Conservation (phyloP, 768 basidiomycete genomes). For the Kwoniella botswanensis region DNA sequence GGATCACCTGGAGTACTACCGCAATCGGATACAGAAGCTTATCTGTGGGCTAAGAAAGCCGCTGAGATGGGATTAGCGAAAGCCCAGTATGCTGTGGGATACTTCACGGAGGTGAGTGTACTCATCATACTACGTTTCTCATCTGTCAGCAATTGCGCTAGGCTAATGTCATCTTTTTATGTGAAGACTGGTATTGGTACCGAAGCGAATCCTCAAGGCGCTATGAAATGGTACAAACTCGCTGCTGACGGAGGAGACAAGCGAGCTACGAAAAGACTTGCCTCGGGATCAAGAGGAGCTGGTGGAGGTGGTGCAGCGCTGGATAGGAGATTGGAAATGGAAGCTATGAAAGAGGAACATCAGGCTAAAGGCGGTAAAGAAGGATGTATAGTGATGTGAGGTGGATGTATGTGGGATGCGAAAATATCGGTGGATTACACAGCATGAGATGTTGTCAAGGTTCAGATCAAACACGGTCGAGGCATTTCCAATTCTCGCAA, state of each 20-base stretch:
- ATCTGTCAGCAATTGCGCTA: too few species aligned
- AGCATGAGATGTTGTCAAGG: background rate
- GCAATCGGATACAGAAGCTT: slow-evolving; percentile 98
- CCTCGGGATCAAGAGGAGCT: slow-evolving; percentile 62
- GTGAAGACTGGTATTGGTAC: slow-evolving; percentile 66
- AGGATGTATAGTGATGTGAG: slow-evolving; percentile 54
- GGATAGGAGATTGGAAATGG: slow-evolving; percentile 52
- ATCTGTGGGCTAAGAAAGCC: slow-evolving; percentile 94
- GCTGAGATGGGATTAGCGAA: slow-evolving; percentile 90
- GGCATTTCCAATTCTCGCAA: too few species aligned
- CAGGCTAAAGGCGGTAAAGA: slow-evolving; percentile 45
- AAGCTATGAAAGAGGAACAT: slow-evolving; percentile 50
- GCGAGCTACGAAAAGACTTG: slow-evolving; percentile 83
- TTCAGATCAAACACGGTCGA: background rate
- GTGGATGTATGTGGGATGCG: too few species aligned
- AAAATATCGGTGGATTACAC: too few species aligned
- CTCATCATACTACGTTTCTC: background rate
- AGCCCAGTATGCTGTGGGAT: slow-evolving; percentile 97
- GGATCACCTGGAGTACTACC: slow-evolving; percentile 96
- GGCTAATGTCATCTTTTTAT: too few species aligned
- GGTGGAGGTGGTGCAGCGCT: slow-evolving; percentile 34
- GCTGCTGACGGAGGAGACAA: slow-evolving; percentile 93
- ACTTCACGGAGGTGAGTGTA: slow-evolving; percentile 78
- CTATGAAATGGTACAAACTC: slow-evolving; percentile 80
- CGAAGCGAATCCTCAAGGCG: slow-evolving; percentile 57